Base-by-base conservation (phyloP, 345 rosid species). In the Passiflora organensis region DNA sequence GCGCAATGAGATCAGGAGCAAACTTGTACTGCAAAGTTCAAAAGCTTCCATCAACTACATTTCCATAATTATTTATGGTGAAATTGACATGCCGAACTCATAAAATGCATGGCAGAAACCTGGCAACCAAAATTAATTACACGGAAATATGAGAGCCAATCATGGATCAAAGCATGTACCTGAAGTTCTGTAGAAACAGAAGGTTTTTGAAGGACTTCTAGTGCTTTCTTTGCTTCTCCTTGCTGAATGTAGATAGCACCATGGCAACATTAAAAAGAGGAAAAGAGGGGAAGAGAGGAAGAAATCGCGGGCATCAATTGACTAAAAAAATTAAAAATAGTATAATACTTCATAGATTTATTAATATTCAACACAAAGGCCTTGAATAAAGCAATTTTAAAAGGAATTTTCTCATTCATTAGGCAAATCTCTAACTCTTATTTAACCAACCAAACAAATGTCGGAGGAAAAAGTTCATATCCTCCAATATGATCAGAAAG, bases 181-280 rank as follows among this genome's bases (percentile, higher is more conserved):
- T 86, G 97, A 69, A 93, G 96, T 51, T 89, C 96, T 47, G 71
- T 69, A 34, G 97, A 67, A 71, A 93, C 96, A 66, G 85, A 72
- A 76, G 91, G 83, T 75, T 84, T 93, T 38, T 78, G 86, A 59
- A 93, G 97, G 57, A 93, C 87, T 49, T 83, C 95, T 75, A 93
- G 67, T 51, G 99, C 95, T 68, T 85, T 89, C 82, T 82, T 93
- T 34, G 96, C 86, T 80, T 93, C 96, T 48, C 95, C 99, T 93
- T 84, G 95, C 99, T 91, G 71, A 72, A 63, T 6, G 32, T 32
- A 13, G 32, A 56, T 16, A 45, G 51, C 64, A 58, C 10, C 36
- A 17, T n/a, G n/a, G 24, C 32, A 10, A 24, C 9, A 63, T 5
- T 37, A 14, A 54, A 38, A 19, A 25, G 13, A 51, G 21, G n/a